A percentile compares a stretch with the other conserved stretches of the same genome.
These are phyloP conservation scores for Fusarium nodosum DNA, from an alignment of 2,329 filamentous ascomycete species.

Conservation along the genomic window DNA sequence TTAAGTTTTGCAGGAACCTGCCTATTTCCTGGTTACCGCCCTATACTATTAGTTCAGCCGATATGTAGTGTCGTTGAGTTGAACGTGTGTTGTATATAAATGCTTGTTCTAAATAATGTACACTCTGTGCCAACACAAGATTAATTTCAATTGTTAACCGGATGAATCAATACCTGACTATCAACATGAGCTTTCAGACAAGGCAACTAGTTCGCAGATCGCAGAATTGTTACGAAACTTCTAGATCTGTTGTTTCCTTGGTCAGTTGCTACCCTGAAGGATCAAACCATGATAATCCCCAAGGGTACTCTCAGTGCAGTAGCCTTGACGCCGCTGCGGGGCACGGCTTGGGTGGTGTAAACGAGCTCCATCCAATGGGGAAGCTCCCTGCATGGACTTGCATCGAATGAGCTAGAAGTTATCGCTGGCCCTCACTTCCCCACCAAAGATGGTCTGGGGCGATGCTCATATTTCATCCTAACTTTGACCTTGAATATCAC, in stretches of 20 bases:
- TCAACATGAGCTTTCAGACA: background rate
- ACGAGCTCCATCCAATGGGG: conserved; percentile 51
- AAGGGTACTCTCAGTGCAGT: conserved; percentile 33
- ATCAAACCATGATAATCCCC: conserved; percentile 7
- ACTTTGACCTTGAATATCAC: conserved; percentile 39
- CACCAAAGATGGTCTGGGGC: conserved; percentile 48
- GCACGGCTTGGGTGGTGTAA: conserved; percentile 22
- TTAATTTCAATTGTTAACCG: background rate
- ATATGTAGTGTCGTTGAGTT: no score
- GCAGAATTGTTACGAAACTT: conserved; percentile 24
- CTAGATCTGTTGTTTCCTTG: conserved; percentile 24
- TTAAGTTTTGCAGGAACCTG: no score
- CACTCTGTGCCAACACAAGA: no score
- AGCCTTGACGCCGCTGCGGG: conserved; percentile 38
- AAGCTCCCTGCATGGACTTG: conserved; percentile 46
- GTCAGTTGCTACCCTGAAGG: conserved; percentile 36
- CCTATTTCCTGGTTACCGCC: no score
- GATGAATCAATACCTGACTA: background rate
- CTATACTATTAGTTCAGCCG: no score
- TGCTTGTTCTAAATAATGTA: no score
- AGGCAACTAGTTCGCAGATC: background rate
- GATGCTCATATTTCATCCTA: conserved; percentile 43
- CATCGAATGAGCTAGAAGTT: conserved; percentile 62
- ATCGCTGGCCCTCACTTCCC: conserved; percentile 52
- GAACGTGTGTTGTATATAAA: no score